phyloP scores from a whole-genome alignment of 1,139 yeast genomes.

The Pichia sp. region DNA sequence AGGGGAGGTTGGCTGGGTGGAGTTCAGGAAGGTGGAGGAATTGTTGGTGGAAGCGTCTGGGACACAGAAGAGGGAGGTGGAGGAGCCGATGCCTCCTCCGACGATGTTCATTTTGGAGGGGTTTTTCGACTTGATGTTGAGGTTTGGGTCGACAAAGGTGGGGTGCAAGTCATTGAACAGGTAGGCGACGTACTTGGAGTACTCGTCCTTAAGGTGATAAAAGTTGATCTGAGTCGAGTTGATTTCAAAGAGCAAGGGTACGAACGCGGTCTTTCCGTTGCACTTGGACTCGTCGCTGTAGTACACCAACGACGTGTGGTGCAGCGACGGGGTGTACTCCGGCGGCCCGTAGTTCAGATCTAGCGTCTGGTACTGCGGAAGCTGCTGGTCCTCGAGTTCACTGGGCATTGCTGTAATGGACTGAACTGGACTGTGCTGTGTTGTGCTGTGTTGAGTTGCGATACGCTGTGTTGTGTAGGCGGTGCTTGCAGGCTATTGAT shows the following conservation, averaged over 20 bases:
- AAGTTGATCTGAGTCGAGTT: constrained; percentile 31
- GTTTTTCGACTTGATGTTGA: constrained; percentile 24
- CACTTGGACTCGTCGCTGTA: constrained; percentile 11
- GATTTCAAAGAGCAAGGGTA: constrained; percentile 28
- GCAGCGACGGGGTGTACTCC: constrained; percentile 19
- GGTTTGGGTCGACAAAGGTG: constrained; percentile 26
- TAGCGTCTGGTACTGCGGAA: constrained; percentile 3
- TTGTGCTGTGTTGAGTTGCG: too few species aligned
- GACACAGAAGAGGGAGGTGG: constrained; percentile 5
- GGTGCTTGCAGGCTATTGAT: too few species aligned
- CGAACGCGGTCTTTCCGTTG: constrained; percentile 8
- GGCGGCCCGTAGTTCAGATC: constrained; percentile 15
- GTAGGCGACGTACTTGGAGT: constrained; percentile 18
- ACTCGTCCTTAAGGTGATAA: constrained; percentile 17
- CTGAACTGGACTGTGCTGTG: too few species aligned
- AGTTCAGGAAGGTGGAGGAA: background rate
- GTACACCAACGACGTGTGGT: constrained; percentile 20
- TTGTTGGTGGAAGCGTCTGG: background rate
- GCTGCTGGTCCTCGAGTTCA: background rate
- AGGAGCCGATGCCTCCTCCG: constrained; percentile 14
- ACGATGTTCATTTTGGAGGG: constrained; percentile 6
- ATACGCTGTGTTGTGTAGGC: too few species aligned
- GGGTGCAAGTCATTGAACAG: constrained; percentile 24
- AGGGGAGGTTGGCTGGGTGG: constrained; percentile 4
- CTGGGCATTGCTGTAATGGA: background rate